A percentile compares a stretch with the other conserved stretches of the same genome.
These are phyloP conservation scores for Abrus pulchellus DNA, from an alignment of 306 rosid genomes.

Conservation along the genomic window DNA sequence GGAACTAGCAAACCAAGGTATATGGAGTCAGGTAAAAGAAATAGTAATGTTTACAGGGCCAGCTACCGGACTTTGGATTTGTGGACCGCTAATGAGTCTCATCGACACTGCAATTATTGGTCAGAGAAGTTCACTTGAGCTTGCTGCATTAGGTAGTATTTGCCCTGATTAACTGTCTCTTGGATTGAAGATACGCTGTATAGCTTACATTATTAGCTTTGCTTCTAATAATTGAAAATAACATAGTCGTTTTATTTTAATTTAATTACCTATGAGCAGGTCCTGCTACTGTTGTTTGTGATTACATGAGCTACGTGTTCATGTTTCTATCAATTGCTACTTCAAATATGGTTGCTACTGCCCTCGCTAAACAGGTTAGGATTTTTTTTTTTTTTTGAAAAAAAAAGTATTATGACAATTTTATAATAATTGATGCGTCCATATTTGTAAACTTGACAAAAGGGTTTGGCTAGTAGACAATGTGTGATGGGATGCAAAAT, in stretches of 20 bases:
- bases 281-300: constrained; percentile 91
- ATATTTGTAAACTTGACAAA: not conserved
- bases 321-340: constrained; percentile 96
- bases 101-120: constrained; percentile 88
- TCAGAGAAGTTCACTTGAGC: constrained; percentile 91
- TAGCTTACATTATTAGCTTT: not conserved
- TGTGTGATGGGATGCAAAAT: constrained; percentile 9
- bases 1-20: constrained; percentile 58
- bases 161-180: not conserved
- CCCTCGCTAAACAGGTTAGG: constrained; percentile 81
- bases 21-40: constrained; percentile 80
- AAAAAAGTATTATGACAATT: too few relatives aligned
- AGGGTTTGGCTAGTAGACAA: constrained; percentile 12
- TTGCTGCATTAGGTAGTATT: constrained; percentile 81
- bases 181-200: not conserved
- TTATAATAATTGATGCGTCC: not conserved
- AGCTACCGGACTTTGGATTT: constrained; percentile 83
- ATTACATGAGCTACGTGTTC: constrained; percentile 75
- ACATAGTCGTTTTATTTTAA: not conserved
- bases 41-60: constrained; percentile 79
- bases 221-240: not conserved
- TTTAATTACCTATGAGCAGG: constrained; percentile 60
- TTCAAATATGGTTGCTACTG: constrained; percentile 95
- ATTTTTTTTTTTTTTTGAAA: too few relatives aligned
- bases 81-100: constrained; percentile 92